Evolutionary conservation across 140 eudicot genomes (phyloP).

Genomic region (Ambrosia hybrid): DNA sequence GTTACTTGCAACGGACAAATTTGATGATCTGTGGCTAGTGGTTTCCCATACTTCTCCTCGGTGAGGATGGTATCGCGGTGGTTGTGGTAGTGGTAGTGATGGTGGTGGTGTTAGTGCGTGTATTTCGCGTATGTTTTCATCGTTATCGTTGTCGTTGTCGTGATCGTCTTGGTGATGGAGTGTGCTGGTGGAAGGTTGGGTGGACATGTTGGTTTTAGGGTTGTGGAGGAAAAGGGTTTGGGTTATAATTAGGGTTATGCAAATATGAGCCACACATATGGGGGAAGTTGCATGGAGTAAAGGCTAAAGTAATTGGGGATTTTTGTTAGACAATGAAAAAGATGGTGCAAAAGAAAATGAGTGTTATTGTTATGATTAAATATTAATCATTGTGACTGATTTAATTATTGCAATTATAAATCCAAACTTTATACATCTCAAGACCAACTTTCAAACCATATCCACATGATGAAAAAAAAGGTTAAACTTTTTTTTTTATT

Average conservation of each 20-base stretch:
- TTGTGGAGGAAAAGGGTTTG: constrained; percentile 28
- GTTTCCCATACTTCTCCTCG: constrained; percentile 52
- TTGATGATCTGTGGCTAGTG: constrained; percentile 52
- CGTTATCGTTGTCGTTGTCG: constrained; percentile 3
- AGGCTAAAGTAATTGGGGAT: constrained; percentile 20
- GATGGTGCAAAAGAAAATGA: constrained; percentile 4
- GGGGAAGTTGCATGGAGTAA: constrained; percentile 41
- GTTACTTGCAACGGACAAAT: constrained; percentile 45
- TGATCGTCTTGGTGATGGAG: constrained; percentile 1
- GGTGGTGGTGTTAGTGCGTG: constrained; percentile 67
- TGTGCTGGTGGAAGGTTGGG: constrained; percentile 24
- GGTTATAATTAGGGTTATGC: constrained; percentile 27
- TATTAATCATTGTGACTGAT: background rate
- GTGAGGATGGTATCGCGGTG: constrained; percentile 34
- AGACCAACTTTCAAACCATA: background rate
- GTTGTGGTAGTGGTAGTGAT: constrained; percentile 33
- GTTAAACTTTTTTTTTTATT: too few relatives aligned
- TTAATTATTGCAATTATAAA: background rate
- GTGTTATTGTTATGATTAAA: background rate
- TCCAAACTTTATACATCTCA: background rate
- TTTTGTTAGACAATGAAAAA: constrained; percentile 4
- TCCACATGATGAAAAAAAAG: background rate
- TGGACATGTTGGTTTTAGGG: constrained; percentile 30
- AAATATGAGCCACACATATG: constrained; percentile 42
- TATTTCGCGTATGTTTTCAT: constrained; percentile 59